Evolutionary conservation across 2,329 filamentous ascomycete genomes (phyloP).

Genomic region (Sporothrix brunneoviolacea): DNA sequence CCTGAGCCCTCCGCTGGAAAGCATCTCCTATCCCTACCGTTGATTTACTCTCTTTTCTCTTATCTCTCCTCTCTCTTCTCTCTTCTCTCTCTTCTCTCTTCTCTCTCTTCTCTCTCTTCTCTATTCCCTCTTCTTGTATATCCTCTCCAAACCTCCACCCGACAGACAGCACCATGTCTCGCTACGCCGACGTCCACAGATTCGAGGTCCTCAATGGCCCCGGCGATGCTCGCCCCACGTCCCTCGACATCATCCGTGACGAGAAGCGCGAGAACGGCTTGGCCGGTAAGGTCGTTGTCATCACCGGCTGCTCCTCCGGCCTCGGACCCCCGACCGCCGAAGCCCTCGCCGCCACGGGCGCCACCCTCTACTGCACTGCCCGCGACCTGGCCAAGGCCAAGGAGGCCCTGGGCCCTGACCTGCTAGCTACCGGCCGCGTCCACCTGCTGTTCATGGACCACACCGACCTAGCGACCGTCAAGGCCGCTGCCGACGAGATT

Average conservation of each 20-base stretch:
- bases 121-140: no score
- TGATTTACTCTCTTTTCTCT: neutral
- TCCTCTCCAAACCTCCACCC: no score
- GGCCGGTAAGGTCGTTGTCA: constrained; percentile 30
- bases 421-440: constrained; percentile 25
- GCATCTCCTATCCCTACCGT: no score
- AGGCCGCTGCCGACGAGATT: constrained; percentile 27
- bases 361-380: constrained; percentile 35
- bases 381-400: constrained; percentile 34
- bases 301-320: constrained; percentile 35
- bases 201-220: constrained; percentile 21
- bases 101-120: no score
- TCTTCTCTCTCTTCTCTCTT: no score
- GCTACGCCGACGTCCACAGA: constrained; percentile 18
- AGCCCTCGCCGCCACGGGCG: constrained; percentile 36
- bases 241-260: constrained; percentile 29
- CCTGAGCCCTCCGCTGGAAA: no score
- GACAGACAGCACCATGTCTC: no score
- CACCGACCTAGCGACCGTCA: constrained; percentile 27
- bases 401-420: constrained; percentile 22
- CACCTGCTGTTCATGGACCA: constrained; percentile 29
- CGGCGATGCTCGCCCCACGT: constrained; percentile 31
- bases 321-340: constrained; percentile 35
- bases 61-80: neutral
- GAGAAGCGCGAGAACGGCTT: constrained; percentile 29